phyloP scores from a whole-genome alignment of 2,329 filamentous ascomycete genomes.

The Penicillium occitanis region DNA sequence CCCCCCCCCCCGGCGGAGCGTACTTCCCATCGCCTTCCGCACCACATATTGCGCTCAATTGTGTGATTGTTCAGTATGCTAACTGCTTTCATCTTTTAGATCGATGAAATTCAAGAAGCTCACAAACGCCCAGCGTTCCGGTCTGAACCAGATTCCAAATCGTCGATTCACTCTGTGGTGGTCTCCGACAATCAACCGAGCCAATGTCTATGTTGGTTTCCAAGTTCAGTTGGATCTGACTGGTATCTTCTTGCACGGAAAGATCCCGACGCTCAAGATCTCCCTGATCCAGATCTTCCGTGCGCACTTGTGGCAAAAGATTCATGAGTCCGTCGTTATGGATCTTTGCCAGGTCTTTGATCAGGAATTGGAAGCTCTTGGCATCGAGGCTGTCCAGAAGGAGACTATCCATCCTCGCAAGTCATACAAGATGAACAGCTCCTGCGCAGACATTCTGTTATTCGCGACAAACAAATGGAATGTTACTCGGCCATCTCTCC shows the following conservation, averaged over 20 bases:
- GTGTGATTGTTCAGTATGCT: neutral
- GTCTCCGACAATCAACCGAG: constrained; percentile 89
- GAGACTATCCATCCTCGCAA: constrained; percentile 99
- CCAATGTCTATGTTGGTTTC: constrained; percentile 99
- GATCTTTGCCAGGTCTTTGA: constrained; percentile 98
- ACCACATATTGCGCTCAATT: neutral
- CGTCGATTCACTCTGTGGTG: constrained; percentile 98
- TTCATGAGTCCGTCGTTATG: constrained; percentile 98
- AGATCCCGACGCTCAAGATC: constrained; percentile 97
- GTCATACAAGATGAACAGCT: constrained; percentile 99
- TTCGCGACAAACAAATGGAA: constrained; percentile 99
- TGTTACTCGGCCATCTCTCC: constrained; percentile 84
- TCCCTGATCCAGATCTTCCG: constrained; percentile 99
- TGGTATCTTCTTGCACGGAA: constrained; percentile 97
- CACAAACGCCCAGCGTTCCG: constrained; percentile 92
- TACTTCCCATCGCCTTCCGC: neutral
- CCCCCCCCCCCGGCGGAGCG: neutral
- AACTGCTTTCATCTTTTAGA: neutral
- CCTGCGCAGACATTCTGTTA: constrained; percentile 92
- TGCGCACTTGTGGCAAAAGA: constrained; percentile 99
- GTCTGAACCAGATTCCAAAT: constrained; percentile 98
- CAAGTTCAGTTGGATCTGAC: constrained; percentile 97
- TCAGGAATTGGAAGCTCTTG: constrained; percentile 90
- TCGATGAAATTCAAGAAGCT: constrained; percentile 98
- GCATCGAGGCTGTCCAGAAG: constrained; percentile 97